These are phyloP conservation scores for Boletus semigastroideus DNA, from an alignment of 1,284 basidiomycete genomes.

Conservation along the genomic window DNA sequence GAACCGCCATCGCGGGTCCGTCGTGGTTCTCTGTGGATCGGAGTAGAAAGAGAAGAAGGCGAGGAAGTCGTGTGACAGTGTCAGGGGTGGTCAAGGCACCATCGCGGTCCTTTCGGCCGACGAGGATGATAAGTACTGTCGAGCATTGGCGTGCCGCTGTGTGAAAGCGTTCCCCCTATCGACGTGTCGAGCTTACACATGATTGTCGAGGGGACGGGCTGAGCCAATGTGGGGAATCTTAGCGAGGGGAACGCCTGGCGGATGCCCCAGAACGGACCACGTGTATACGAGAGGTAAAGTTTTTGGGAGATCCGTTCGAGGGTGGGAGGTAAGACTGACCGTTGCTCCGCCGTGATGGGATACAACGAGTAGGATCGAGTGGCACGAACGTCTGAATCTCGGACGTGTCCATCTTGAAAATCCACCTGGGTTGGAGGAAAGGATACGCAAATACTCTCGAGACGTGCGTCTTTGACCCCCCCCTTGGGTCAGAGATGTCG, in stretches of 20 bases:
- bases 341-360: not conserved
- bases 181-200: not conserved
- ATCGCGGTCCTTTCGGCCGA: not conserved
- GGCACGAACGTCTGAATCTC: not conserved
- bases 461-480: not conserved
- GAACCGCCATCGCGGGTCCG: not conserved
- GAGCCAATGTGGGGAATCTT: not conserved
- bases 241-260: not conserved
- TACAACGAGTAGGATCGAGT: not conserved
- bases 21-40: not conserved
- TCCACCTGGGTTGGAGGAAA: not conserved
- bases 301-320: constrained; percentile 2
- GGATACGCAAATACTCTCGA: not conserved
- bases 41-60: not conserved
- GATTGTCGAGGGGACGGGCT: not conserved
- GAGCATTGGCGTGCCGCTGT: not conserved
- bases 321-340: not conserved
- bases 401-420: not conserved
- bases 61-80: not conserved
- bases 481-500: not conserved
- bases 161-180: not conserved
- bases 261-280: constrained; percentile 10
- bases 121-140: not conserved
- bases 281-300: not conserved
- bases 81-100: not conserved